Evolutionary conservation across 2,329 filamentous ascomycete species (phyloP).

Genomic region (Aspergillus piperis): DNA sequence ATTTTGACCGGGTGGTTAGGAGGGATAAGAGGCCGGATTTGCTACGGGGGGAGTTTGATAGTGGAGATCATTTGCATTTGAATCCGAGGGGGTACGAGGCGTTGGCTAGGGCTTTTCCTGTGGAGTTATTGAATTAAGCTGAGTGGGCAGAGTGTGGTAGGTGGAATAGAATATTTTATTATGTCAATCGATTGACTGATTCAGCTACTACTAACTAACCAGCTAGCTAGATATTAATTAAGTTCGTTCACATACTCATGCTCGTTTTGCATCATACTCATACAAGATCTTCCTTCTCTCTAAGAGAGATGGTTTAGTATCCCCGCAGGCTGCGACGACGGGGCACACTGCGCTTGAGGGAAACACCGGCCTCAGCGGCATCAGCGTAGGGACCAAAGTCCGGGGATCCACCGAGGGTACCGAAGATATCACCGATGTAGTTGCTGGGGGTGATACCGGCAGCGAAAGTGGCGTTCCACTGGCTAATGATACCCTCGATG

Average conservation of each 20-base stretch:
- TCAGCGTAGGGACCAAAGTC: constrained; percentile 57
- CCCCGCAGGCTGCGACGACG: not conserved
- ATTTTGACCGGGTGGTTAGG: constrained; percentile 62
- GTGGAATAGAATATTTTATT: not conserved
- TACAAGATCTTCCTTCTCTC: too few species aligned
- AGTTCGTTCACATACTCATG: not conserved
- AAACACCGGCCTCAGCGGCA: not conserved
- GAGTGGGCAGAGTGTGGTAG: not conserved
- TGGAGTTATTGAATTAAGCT: constrained; percentile 36
- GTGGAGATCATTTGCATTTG: constrained; percentile 67
- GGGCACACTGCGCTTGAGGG: constrained; percentile 2
- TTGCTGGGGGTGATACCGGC: constrained; percentile 61
- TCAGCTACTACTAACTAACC: not conserved
- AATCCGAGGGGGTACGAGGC: constrained; percentile 61
- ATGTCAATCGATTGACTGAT: not conserved
- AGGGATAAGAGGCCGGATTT: constrained; percentile 32
- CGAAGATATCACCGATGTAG: constrained; percentile 72
- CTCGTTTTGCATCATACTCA: too few species aligned
- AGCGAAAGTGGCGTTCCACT: constrained; percentile 62
- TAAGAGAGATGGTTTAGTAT: not conserved
- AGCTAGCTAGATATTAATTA: not conserved
- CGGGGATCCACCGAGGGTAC: constrained; percentile 64
- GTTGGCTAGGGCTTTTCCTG: constrained; percentile 60
- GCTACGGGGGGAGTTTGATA: constrained; percentile 49
- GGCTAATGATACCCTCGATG: constrained; percentile 61